phyloP scores from a whole-genome alignment of 768 basidiomycete species.

The Xerocomellus intermedius region DNA sequence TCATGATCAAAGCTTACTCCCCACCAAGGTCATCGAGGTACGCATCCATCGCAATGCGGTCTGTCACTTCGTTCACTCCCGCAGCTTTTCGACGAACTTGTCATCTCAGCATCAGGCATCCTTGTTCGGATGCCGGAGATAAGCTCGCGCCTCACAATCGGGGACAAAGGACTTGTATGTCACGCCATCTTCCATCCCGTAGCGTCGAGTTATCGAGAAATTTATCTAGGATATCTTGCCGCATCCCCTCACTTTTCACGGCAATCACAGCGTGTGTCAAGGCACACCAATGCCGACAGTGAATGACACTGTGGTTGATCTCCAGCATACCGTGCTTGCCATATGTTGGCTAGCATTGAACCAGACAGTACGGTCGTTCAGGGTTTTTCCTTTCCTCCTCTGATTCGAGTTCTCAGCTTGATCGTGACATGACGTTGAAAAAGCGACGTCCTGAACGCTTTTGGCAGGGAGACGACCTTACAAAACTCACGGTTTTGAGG shows the following conservation, averaged over 20 bases:
- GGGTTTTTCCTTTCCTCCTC: not conserved
- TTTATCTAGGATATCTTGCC: slow-evolving; percentile 63
- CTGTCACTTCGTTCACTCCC: slow-evolving; percentile 13
- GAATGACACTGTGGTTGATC: slow-evolving; percentile 64
- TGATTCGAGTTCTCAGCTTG: slow-evolving; percentile 47
- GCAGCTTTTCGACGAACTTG: slow-evolving; percentile 81
- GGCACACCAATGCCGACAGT: slow-evolving; percentile 42
- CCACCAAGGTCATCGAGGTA: slow-evolving; percentile 72
- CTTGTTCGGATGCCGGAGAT: slow-evolving; percentile 77
- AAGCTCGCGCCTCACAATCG: slow-evolving; percentile 70
- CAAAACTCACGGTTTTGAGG: slow-evolving; percentile 61
- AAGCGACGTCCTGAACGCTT: slow-evolving; percentile 69
- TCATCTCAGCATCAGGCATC: slow-evolving; percentile 64
- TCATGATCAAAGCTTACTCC: slow-evolving; percentile 8
- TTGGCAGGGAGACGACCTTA: slow-evolving; percentile 68
- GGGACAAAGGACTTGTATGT: slow-evolving; percentile 72
- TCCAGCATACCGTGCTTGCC: slow-evolving; percentile 76
- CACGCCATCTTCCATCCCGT: not conserved
- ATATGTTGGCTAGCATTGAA: slow-evolving; percentile 87
- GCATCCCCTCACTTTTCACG: slow-evolving; percentile 45
- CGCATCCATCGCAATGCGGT: slow-evolving; percentile 16
- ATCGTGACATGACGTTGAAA: slow-evolving; percentile 49
- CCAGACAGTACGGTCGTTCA: slow-evolving; percentile 58
- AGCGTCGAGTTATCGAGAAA: slow-evolving; percentile 1
- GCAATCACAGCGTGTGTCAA: slow-evolving; percentile 45